These are phyloP conservation scores for Stagonosporopsis rhizophila DNA, from an alignment of 2,329 filamentous ascomycete species.

Conservation along the genomic window DNA sequence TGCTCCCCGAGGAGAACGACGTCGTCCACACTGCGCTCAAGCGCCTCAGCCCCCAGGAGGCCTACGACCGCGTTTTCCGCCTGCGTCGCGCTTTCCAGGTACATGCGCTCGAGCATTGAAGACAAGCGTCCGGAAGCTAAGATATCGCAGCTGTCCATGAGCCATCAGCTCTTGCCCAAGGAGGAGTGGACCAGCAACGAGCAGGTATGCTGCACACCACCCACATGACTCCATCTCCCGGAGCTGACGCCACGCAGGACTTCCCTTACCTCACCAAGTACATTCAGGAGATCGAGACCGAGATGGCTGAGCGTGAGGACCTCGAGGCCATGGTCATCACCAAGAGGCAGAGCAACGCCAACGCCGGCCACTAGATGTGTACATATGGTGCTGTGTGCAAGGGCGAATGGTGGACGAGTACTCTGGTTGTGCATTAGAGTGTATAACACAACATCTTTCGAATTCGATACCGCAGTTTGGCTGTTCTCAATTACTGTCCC, in stretches of 20 bases:
- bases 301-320: conserved; percentile 71
- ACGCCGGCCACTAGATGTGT: conserved; percentile 35
- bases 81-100: conserved; percentile 94
- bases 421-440: conserved; percentile 49
- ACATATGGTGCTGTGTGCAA: conserved; percentile 28
- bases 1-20: conserved; percentile 92
- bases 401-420: conserved; percentile 21
- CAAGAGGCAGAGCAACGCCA: conserved; percentile 46
- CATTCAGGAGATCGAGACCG: conserved; percentile 72
- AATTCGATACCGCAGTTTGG: conserved; percentile 19
- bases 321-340: conserved; percentile 70
- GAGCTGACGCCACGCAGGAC: conserved; percentile 60
- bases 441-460: conserved; percentile 46
- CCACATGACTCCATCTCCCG: neutral
- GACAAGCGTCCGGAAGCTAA: conserved; percentile 21
- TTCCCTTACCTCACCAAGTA: conserved; percentile 69
- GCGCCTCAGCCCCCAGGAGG: conserved; percentile 87
- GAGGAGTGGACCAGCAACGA: conserved; percentile 72
- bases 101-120: conserved; percentile 28
- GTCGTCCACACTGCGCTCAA: conserved; percentile 85
- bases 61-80: conserved; percentile 97
- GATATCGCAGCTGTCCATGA: conserved; percentile 65
- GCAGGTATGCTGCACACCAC: conserved; percentile 58
- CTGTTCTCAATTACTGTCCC: conserved; percentile 1
- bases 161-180: conserved; percentile 69